Evolutionary conservation across 2,329 filamentous ascomycete genomes (phyloP).

Genomic region (Beauveria brongniartii): DNA sequence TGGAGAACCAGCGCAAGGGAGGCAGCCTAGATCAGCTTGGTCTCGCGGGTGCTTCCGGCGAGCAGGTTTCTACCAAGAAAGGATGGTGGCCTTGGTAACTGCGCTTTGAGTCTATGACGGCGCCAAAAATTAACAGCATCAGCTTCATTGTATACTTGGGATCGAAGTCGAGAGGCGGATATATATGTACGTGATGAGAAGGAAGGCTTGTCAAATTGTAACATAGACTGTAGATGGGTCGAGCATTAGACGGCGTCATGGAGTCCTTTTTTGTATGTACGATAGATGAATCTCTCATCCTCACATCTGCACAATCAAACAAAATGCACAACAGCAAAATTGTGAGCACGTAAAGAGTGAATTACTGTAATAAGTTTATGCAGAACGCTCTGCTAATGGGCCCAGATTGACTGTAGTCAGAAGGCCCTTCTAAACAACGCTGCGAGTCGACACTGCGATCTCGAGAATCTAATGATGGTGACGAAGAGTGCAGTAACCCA

Average conservation of each 20-base stretch:
- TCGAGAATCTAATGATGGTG: constrained; percentile 6
- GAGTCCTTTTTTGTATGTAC: constrained; percentile 12
- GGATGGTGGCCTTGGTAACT: constrained; percentile 38
- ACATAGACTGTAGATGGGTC: constrained; percentile 28
- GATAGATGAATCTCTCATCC: constrained; percentile 8
- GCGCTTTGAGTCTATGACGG: not conserved
- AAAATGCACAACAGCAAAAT: not conserved
- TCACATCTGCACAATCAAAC: constrained; percentile 1
- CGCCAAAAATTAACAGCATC: constrained; percentile 8
- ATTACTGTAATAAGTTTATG: not conserved
- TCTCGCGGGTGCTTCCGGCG: constrained; percentile 22
- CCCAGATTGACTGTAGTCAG: not conserved
- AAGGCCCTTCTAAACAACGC: not conserved
- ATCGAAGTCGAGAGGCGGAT: not conserved
- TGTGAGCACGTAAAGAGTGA: not conserved
- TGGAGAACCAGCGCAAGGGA: constrained; percentile 41
- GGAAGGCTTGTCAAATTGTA: constrained; percentile 25
- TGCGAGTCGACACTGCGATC: not conserved
- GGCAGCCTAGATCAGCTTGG: constrained; percentile 45
- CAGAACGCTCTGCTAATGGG: constrained; percentile 6
- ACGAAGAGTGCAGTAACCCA: not conserved
- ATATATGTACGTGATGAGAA: constrained; percentile 3
- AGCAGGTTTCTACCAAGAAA: constrained; percentile 33
- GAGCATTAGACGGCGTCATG: constrained; percentile 16
- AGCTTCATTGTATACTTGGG: constrained; percentile 6